Percentiles rank a stretch among this genome's conserved stretches.
Evolutionary conservation across 75 land plant genomes (phyloP).

Genomic region (Ceratopteris richardii): DNA sequence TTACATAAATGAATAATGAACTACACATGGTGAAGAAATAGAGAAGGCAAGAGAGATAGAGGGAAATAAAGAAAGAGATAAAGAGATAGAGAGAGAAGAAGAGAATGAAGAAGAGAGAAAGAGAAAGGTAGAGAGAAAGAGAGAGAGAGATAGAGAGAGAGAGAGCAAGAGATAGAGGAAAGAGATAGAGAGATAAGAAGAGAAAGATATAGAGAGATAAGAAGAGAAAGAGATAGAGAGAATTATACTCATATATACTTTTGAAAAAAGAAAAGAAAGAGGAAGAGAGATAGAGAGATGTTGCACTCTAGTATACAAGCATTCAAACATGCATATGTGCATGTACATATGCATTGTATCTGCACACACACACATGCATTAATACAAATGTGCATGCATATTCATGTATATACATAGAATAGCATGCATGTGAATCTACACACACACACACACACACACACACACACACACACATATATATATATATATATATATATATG

Average conservation of each 20-base stretch:
- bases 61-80: no score
- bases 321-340: background rate
- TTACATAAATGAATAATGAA: background rate
- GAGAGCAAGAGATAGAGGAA: no score
- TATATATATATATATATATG: background rate
- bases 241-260: background rate
- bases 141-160: no score
- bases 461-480: background rate
- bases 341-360: background rate
- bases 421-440: background rate
- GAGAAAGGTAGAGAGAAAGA: no score
- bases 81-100: no score
- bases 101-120: no score
- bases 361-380: background rate
- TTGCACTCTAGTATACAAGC: background rate
- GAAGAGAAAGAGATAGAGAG: no score
- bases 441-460: conserved; percentile 1
- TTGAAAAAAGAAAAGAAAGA: background rate
- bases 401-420: background rate
- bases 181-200: background rate
- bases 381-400: background rate
- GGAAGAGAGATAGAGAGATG: background rate
- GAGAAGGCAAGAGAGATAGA: background rate
- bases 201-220: background rate
- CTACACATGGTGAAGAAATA: background rate